Evolutionary conservation across 2,329 filamentous ascomycete species (phyloP), one percentile per base, ranked within the genome.

Genomic region (Aspergillus texensis): DNA sequence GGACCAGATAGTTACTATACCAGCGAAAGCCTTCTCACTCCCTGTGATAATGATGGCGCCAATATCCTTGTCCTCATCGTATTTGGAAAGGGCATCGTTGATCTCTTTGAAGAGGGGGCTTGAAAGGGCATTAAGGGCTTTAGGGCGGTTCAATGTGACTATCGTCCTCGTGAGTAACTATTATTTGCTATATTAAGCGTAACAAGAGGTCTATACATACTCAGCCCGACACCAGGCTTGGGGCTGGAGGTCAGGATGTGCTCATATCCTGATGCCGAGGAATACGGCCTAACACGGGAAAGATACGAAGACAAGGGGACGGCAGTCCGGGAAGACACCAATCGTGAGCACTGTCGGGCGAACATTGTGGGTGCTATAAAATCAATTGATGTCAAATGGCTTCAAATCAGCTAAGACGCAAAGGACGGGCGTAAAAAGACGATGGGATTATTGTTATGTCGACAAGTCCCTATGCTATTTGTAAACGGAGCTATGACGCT

Each of bases 71-170:
- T 91, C 88, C 55, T 84, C 78, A 74, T 94, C 91, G 80, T 94
- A 88, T 63, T 86, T 84, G 66, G 80, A 81, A 60, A 97, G 86
- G 39, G 92, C 92, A 69, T 89, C 81, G 80, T 96, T 96, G 70
- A 99, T 87, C 82, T 99, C 95, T 70, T 82, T 84, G 77, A 99
- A 97, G 57, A 99, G 88, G 11, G 94, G 93, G 8, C 92, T 95
- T 80, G 87, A 94, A 68, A 99, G 88, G 53, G 95, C 95, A 79
- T 99, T 99, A 74, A 97, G 89, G 52, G 94, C 93, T 84, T 96
- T 97, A 67, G 95, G 95, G 52, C 95, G 91, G 85, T 96, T 93
- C 68, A 99, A 84, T 16, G 93, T 95, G 74, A 98, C 94, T 97
- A 32, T 60, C 65, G 3, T 60, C 39, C 14, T 21, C 10, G 36